Base-by-base conservation (phyloP, 176 grass and related monocot species). In the Phyllostachys edulis region DNA sequence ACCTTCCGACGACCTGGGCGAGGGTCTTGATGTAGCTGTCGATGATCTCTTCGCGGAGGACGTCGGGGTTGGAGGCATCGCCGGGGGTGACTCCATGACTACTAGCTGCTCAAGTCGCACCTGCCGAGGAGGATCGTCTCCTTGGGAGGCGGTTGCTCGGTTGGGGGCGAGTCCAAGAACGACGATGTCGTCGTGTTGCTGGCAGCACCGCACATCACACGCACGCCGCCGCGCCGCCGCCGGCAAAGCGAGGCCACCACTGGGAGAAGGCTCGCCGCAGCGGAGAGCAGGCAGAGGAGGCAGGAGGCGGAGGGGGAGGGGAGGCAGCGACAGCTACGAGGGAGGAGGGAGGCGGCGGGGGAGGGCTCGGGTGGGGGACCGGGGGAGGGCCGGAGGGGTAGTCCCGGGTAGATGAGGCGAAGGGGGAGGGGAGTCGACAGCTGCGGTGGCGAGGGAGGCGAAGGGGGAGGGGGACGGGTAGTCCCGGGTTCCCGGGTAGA, bases 91-190 rank as follows among this genome's bases (percentile, higher is more conserved):
- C 27, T 95, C 95, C 89, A 95, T 69, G 72, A 98, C 82, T 3
- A 98, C 76, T 21, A 98, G 89, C 95, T 98, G 92, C 83, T 98
- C 89, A 98, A 98, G 77, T 98, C 87, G 65, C 92, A 98, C 0
- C 95, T 92, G 17, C 94, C 92, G 20, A 94, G 84, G 41, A 94
- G 87, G 66, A 98, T 94, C 3, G 89, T 93, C 79, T 98, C 89
- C 55, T 94, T 94, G 42, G 95, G 90, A 0, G 95, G 4, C 89
- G 79, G 64, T 91, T 97, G 86, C 89, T 94, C 90, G 90, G 85
- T 90, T 93, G 92, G 90, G 18, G 83, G 91, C 40, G 84, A 85
- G 79, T 97, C 92, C 17, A n/a, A n/a, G n/a, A 92, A 42, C 17
- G 95, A 97, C 3, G 92, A 94, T 7, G 84, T 94, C 2, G 90